These are phyloP conservation scores for Guadua angustifolia DNA, from an alignment of 176 grass and related monocot genomes.

Conservation along the genomic window DNA sequence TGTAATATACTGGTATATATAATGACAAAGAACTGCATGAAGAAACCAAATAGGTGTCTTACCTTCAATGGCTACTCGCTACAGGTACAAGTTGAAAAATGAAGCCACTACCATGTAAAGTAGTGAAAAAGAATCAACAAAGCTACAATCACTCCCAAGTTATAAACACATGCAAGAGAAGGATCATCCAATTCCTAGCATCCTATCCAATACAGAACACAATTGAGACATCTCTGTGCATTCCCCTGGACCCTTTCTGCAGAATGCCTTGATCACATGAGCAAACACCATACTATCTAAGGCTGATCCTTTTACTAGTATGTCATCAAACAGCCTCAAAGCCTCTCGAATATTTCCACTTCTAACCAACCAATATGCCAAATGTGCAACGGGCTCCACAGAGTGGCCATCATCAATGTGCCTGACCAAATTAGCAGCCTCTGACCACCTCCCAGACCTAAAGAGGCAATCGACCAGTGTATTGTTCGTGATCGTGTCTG, in stretches of 20 bases:
- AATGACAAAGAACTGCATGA: slow-evolving; percentile 23
- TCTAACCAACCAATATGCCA: slow-evolving; percentile 80
- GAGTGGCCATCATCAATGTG: slow-evolving; percentile 62
- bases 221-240: slow-evolving; percentile 56
- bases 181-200: slow-evolving; percentile 59
- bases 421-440: slow-evolving; percentile 69
- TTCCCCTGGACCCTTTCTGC: slow-evolving; percentile 67
- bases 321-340: slow-evolving; percentile 72
- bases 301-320: slow-evolving; percentile 58
- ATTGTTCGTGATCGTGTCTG: slow-evolving; percentile 61
- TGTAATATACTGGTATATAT: not conserved
- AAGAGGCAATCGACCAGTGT: slow-evolving; percentile 76
- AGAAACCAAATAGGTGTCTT: slow-evolving; percentile 10
- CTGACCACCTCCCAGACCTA: slow-evolving; percentile 61
- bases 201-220: slow-evolving; percentile 72
- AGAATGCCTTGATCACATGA: slow-evolving; percentile 82
- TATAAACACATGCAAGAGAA: slow-evolving; percentile 24
- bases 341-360: slow-evolving; percentile 55
- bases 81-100: slow-evolving; percentile 24
- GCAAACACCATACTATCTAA: slow-evolving; percentile 67
- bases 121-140: slow-evolving; percentile 22
- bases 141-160: not conserved
- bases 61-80: slow-evolving; percentile 11
- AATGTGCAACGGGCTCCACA: slow-evolving; percentile 54
- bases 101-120: not conserved